Evolutionary conservation across 2,329 filamentous ascomycete species (phyloP).

Genomic region (Ambrosiella beaveri): DNA sequence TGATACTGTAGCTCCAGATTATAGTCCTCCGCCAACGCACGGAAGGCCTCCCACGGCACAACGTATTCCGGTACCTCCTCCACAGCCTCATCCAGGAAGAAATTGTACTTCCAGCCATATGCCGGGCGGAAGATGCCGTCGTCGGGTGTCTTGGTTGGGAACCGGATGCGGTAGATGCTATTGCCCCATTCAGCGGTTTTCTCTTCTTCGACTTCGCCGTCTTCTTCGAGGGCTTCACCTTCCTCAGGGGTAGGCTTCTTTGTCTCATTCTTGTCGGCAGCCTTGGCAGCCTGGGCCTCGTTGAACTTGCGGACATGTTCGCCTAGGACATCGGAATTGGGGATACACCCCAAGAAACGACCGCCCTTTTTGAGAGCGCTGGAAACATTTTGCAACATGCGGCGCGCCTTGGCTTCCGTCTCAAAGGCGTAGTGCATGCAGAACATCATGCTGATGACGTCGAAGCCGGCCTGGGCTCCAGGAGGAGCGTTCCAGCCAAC

Average conservation of each 20-base stretch:
- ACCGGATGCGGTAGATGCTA: slow-evolving; percentile 76
- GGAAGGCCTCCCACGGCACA: slow-evolving; percentile 94
- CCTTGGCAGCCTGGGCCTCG: slow-evolving; percentile 18
- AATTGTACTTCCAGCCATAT: slow-evolving; percentile 96
- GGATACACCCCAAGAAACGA: slow-evolving; percentile 84
- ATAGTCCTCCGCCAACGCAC: slow-evolving; percentile 87
- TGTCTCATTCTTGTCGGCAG: slow-evolving; percentile 21
- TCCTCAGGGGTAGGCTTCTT: slow-evolving; percentile 13
- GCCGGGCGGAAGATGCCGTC: slow-evolving; percentile 88
- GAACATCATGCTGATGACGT: slow-evolving; percentile 98
- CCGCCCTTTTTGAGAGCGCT: slow-evolving; percentile 84
- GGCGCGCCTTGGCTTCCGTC: slow-evolving; percentile 70
- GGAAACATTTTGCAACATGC: slow-evolving; percentile 86
- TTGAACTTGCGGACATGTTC: slow-evolving; percentile 64
- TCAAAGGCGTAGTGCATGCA: slow-evolving; percentile 99
- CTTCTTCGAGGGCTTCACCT: slow-evolving; percentile 23
- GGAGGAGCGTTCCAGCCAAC: slow-evolving; percentile 73
- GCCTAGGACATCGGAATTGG: slow-evolving; percentile 86
- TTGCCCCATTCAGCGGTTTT: slow-evolving; percentile 76
- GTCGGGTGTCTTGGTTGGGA: slow-evolving; percentile 63
- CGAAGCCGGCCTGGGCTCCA: slow-evolving; percentile 58
- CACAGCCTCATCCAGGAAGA: slow-evolving; percentile 88
- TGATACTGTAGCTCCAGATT: slow-evolving; percentile 92
- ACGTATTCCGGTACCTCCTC: slow-evolving; percentile 95
- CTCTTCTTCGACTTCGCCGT: slow-evolving; percentile 41